phyloP scores from a whole-genome alignment of 176 grass and related monocot genomes.

The Avena insularis region DNA sequence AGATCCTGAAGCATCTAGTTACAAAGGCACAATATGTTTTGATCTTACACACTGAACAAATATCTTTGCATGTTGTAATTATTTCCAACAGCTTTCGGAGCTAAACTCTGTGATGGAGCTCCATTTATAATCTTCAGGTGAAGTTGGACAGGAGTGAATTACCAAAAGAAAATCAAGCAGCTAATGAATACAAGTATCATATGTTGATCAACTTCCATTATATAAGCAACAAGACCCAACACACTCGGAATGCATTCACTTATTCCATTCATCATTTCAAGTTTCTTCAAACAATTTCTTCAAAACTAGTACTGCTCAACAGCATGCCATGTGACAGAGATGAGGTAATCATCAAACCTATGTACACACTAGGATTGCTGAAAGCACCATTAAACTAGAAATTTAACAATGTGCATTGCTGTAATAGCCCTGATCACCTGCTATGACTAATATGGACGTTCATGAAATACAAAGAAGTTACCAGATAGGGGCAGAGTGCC shows the following conservation, averaged over 20 bases:
- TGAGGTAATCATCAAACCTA: constrained; percentile 32
- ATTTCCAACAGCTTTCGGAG: not conserved
- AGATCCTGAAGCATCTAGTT: not conserved
- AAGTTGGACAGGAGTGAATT: not conserved
- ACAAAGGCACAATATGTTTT: not conserved
- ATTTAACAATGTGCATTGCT: not conserved
- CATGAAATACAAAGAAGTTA: not conserved
- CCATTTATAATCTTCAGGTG: not conserved
- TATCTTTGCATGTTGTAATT: not conserved
- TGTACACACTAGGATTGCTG: constrained; percentile 39
- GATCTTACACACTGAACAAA: not conserved
- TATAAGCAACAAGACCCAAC: constrained; percentile 12
- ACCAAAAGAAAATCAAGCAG: constrained; percentile 26
- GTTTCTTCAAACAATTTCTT: constrained; percentile 38
- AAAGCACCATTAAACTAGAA: not conserved
- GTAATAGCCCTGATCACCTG: not conserved
- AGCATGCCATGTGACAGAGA: constrained; percentile 14
- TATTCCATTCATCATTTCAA: constrained; percentile 42
- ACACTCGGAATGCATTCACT: not conserved
- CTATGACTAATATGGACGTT: not conserved
- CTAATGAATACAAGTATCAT: not conserved
- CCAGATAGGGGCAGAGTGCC: not conserved
- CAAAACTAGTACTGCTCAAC: not conserved
- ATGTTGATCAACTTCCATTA: constrained; percentile 16
- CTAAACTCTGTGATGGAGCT: not conserved